Evolutionary conservation across 495 filamentous ascomycete genomes (phyloP).

Genomic region (Pyrenula massariospora): DNA sequence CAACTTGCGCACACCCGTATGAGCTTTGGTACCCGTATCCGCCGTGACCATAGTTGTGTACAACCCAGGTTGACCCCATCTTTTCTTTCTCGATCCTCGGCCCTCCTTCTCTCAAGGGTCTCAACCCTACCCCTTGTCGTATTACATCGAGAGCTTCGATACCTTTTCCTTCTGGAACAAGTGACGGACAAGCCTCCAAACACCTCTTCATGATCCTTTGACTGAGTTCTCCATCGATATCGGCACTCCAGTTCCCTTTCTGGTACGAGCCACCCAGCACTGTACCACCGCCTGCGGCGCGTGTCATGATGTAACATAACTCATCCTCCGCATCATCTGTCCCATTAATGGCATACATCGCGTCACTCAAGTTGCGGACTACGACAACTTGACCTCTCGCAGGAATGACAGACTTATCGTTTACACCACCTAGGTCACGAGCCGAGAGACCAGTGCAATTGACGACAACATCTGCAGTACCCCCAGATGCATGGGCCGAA

Average conservation of each 20-base stretch:
- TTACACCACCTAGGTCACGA: conserved; percentile 67
- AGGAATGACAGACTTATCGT: conserved; percentile 62
- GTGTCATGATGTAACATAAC: conserved; percentile 77
- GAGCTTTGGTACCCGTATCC: conserved; percentile 86
- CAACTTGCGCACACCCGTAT: conserved; percentile 69
- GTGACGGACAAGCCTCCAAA: conserved; percentile 56
- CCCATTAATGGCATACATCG: conserved; percentile 60
- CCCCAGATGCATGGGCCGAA: conserved; percentile 46
- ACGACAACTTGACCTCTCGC: conserved; percentile 80
- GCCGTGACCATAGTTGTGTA: conserved; percentile 95
- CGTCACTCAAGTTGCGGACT: conserved; percentile 68
- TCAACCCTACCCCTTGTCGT: conserved; percentile 76
- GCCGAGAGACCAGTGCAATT: conserved; percentile 82
- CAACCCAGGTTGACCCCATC: conserved; percentile 57
- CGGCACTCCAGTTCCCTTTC: conserved; percentile 69
- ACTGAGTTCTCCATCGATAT: conserved; percentile 71
- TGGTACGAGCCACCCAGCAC: conserved; percentile 83
- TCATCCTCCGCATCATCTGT: conserved; percentile 76
- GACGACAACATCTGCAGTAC: conserved; percentile 57
- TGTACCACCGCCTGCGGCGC: conserved; percentile 69
- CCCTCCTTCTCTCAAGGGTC: conserved; percentile 65
- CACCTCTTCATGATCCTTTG: conserved; percentile 80
- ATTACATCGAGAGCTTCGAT: conserved; percentile 75
- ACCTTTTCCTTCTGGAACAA: conserved; percentile 62
- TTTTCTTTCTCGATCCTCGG: conserved; percentile 75